Evolutionary conservation across 1,139 yeast genomes (phyloP).

Genomic region (Candida tetrigidarum): DNA sequence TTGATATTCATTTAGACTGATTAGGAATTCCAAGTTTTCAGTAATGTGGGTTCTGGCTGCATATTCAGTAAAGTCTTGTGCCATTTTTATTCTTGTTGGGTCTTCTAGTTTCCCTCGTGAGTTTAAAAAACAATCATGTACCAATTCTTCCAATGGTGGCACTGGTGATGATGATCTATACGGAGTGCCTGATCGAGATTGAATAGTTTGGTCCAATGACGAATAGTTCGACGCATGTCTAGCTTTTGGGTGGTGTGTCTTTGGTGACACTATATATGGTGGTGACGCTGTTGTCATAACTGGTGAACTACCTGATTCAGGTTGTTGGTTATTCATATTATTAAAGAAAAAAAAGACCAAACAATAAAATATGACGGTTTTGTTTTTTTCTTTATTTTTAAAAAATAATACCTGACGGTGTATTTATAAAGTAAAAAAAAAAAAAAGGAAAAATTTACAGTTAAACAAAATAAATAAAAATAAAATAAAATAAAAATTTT

Average conservation of each 20-base stretch:
- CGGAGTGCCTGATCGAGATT: not conserved
- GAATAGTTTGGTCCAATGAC: constrained; percentile 5
- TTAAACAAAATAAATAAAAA: not conserved
- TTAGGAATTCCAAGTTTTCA: constrained; percentile 50
- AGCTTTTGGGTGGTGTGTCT: constrained; percentile 1
- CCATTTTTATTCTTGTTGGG: constrained; percentile 17
- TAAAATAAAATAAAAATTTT: not conserved
- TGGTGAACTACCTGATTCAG: not conserved
- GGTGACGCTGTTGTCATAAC: constrained; percentile 1
- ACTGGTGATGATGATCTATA: constrained; percentile 2
- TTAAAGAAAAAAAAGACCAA: not conserved
- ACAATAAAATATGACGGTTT: not conserved
- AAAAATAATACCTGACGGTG: no score
- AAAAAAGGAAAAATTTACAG: no score
- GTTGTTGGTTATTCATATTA: not conserved
- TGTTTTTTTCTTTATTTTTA: no score
- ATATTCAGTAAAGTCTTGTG: constrained; percentile 25
- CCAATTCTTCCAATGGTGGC: constrained; percentile 29
- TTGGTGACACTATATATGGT: constrained; percentile 3
- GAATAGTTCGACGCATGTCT: not conserved
- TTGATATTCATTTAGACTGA: constrained; percentile 27
- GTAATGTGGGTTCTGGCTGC: constrained; percentile 38
- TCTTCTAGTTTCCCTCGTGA: constrained; percentile 25
- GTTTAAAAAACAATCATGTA: constrained; percentile 29
- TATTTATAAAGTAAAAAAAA: not conserved